phyloP scores from a whole-genome alignment of 352 stramenopile genomes.

The Aphanomyces cochlioides region DNA sequence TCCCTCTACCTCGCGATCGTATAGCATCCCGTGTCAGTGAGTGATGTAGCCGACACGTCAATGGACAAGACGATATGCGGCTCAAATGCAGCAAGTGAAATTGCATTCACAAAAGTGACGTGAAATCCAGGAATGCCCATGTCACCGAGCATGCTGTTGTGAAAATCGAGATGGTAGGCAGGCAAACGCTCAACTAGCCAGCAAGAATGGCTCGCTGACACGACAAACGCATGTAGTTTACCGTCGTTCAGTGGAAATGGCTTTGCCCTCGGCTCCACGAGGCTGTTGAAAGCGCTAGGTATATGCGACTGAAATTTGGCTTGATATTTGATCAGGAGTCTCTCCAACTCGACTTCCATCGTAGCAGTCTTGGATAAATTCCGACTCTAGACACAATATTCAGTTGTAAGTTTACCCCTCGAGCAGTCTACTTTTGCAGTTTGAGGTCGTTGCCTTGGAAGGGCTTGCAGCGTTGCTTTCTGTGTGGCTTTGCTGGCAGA shows the following conservation, averaged over 20 bases:
- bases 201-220: no score
- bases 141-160: neutral
- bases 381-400: neutral
- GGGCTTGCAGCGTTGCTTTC: neutral
- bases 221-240: neutral
- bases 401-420: neutral
- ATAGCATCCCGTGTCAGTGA: constrained; percentile 22
- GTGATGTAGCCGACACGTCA: constrained; percentile 2
- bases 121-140: constrained; percentile 26
- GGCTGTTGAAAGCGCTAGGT: no score
- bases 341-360: constrained; percentile 13
- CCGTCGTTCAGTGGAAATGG: no score
- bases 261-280: no score
- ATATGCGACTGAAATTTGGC: constrained; percentile 23
- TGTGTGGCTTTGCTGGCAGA: constrained; percentile 10
- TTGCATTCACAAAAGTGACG: neutral
- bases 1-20: constrained; percentile 11
- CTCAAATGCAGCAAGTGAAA: constrained; percentile 1
- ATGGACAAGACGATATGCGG: constrained; percentile 21
- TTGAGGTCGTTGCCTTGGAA: constrained; percentile 2
- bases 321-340: constrained; percentile 6
- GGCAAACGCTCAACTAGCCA: neutral
- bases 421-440: constrained; percentile 7
- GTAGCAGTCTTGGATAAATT: neutral
- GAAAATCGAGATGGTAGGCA: constrained; percentile 23